Conservation (phyloP, 805 yeast species). For the Deakozyma indianensis region DNA sequence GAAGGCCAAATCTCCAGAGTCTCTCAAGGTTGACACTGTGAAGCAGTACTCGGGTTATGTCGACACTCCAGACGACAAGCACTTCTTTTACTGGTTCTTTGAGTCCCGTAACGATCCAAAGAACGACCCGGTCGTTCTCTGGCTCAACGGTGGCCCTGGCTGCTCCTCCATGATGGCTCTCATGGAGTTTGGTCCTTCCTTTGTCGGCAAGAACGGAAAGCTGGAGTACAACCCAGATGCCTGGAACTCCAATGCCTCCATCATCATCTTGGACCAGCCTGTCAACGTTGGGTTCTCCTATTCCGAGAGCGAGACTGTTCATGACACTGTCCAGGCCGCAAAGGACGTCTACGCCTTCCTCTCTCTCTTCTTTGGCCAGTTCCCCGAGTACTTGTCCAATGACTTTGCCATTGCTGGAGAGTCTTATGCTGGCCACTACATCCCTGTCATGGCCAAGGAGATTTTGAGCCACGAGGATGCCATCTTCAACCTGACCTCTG, state of each 20-base stretch:
- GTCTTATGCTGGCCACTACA: slow-evolving; percentile 88
- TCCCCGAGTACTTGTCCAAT: slow-evolving; percentile 48
- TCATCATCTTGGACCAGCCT: slow-evolving; percentile 88
- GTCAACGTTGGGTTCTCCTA: slow-evolving; percentile 85
- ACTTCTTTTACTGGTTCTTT: slow-evolving; percentile 86
- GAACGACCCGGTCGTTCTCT: slow-evolving; percentile 73
- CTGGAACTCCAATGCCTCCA: slow-evolving; percentile 86
- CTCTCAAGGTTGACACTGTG: slow-evolving; percentile 57
- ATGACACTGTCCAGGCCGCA: slow-evolving; percentile 70
- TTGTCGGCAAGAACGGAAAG: slow-evolving; percentile 45
- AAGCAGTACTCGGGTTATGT: slow-evolving; percentile 64
- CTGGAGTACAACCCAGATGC: slow-evolving; percentile 72
- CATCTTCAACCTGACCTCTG: slow-evolving; percentile 55
- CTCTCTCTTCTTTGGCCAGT: slow-evolving; percentile 67
- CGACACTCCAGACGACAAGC: slow-evolving; percentile 52
- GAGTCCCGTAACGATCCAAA: slow-evolving; percentile 81
- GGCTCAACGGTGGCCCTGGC: slow-evolving; percentile 97
- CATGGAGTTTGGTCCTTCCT: slow-evolving; percentile 84
- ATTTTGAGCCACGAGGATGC: slow-evolving; percentile 32
- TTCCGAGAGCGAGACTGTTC: slow-evolving; percentile 44
- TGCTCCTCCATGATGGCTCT: slow-evolving; percentile 86
- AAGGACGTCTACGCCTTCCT: slow-evolving; percentile 77
- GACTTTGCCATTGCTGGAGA: slow-evolving; percentile 86
- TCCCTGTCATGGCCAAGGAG: slow-evolving; percentile 62
- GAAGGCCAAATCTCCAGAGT: slow-evolving; percentile 52